Conservation (phyloP, 2,329 filamentous ascomycete species). For the Trichoderma brevicompactum region DNA sequence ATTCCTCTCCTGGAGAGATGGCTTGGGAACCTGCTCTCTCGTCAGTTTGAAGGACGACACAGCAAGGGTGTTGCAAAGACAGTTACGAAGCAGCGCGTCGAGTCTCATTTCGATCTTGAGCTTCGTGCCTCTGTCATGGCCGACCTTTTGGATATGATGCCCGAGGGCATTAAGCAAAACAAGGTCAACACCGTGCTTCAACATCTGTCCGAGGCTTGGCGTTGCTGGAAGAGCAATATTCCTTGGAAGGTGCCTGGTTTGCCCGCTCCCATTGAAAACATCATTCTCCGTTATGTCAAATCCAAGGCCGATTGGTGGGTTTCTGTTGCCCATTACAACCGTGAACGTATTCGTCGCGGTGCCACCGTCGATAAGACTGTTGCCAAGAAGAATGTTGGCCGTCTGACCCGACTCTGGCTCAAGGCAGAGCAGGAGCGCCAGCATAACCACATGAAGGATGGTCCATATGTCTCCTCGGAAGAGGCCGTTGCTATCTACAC, state of each 20-base stretch:
- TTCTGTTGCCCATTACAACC: constrained; percentile 97
- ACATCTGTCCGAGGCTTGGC: constrained; percentile 96
- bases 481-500: constrained; percentile 99
- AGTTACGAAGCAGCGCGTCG: constrained; percentile 97
- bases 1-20: constrained; percentile 95
- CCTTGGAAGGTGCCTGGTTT: constrained; percentile 98
- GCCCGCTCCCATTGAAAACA: constrained; percentile 96
- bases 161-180: constrained; percentile 98
- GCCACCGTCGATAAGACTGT: constrained; percentile 99
- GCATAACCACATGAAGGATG: constrained; percentile 99
- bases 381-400: constrained; percentile 97
- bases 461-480: constrained; percentile 96
- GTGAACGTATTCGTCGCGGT: constrained; percentile 92
- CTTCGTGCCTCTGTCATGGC: constrained; percentile 98
- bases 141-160: constrained; percentile 99
- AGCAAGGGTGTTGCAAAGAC: constrained; percentile 99
- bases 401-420: constrained; percentile 91
- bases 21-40: constrained; percentile 94
- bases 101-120: constrained; percentile 97
- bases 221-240: constrained; percentile 99
- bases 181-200: constrained; percentile 98
- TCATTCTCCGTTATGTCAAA: constrained; percentile 98
- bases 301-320: constrained; percentile 99
- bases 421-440: constrained; percentile 98
- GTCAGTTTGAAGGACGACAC: constrained; percentile 97